phyloP scores from a whole-genome alignment of 257 asterid species.

The Striga asiatica region DNA sequence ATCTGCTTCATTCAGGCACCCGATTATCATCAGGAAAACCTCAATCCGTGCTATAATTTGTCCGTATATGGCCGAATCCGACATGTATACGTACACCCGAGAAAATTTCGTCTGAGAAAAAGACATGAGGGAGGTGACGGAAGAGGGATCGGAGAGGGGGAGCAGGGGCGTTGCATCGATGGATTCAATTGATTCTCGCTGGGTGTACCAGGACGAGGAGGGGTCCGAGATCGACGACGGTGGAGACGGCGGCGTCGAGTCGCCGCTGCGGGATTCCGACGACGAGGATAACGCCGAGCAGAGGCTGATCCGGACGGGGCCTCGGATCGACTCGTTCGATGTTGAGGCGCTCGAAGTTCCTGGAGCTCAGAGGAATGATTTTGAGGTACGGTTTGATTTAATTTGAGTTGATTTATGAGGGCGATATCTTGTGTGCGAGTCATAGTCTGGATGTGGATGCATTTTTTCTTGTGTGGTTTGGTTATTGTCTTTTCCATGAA shows the following conservation, averaged over 20 bases:
- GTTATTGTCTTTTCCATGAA: no score
- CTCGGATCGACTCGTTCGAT: conserved; percentile 89
- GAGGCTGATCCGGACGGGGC: conserved; percentile 91
- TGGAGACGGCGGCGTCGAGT: conserved; percentile 29
- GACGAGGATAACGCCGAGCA: conserved; percentile 72
- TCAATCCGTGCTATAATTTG: neutral
- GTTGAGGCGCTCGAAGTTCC: conserved; percentile 96
- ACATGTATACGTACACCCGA: conserved; percentile 24
- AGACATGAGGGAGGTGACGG: conserved; percentile 33
- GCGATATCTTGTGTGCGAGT: no score
- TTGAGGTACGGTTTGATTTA: conserved; percentile 40
- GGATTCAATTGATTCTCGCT: conserved; percentile 90
- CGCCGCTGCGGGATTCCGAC: conserved; percentile 53
- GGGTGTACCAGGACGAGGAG: conserved; percentile 87
- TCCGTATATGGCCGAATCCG: conserved; percentile 13
- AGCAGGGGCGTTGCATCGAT: conserved; percentile 59
- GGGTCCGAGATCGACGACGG: conserved; percentile 43
- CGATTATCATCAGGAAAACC: neutral
- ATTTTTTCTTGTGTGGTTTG: neutral
- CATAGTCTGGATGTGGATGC: no score
- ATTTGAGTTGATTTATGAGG: conserved; percentile 3
- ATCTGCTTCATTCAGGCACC: neutral
- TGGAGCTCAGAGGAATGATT: conserved; percentile 62
- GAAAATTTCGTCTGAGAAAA: neutral
- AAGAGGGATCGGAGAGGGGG: conserved; percentile 83